phyloP scores from a whole-genome alignment of 768 basidiomycete species.

The Tricholoma matsutake region DNA sequence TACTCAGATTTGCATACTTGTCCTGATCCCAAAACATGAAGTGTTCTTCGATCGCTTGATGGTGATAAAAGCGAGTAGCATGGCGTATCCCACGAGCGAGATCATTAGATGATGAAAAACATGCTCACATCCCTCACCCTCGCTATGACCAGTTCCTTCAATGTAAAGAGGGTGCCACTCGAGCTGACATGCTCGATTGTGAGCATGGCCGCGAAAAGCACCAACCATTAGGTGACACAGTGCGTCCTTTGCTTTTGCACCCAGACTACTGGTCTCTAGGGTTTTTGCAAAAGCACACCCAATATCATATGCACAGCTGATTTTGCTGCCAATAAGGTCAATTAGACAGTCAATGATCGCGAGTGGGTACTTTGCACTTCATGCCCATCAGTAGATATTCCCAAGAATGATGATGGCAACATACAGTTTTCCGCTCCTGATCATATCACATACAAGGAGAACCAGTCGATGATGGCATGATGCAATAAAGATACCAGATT shows the following conservation, averaged over 20 bases:
- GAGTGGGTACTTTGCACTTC: slow-evolving; percentile 17
- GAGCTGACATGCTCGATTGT: slow-evolving; percentile 20
- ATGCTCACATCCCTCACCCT: slow-evolving; percentile 17
- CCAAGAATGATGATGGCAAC: no score
- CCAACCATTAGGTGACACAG: slow-evolving; percentile 7
- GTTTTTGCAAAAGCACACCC: slow-evolving; percentile 18
- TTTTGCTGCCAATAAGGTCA: slow-evolving; percentile 2
- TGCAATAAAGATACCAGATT: no score
- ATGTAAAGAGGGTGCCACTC: no score
- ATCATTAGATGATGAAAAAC: slow-evolving; percentile 20
- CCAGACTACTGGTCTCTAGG: neutral
- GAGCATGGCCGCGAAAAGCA: no score
- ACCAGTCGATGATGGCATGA: slow-evolving; percentile 32
- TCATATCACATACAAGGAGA: slow-evolving; percentile 30
- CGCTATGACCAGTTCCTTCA: no score
- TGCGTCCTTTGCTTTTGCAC: slow-evolving; percentile 4
- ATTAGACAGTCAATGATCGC: slow-evolving; percentile 11
- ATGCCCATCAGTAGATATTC: slow-evolving; percentile 14
- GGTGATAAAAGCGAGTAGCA: slow-evolving; percentile 16
- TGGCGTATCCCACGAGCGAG: slow-evolving; percentile 14
- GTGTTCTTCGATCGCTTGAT: slow-evolving; percentile 16
- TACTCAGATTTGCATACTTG: slow-evolving; percentile 20
- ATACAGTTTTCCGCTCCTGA: slow-evolving; percentile 34
- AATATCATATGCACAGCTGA: slow-evolving; percentile 29
- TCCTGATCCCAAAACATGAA: no score